phyloP scores from a whole-genome alignment of 139 green algal species.

The Axilococcus clingmanii region DNA sequence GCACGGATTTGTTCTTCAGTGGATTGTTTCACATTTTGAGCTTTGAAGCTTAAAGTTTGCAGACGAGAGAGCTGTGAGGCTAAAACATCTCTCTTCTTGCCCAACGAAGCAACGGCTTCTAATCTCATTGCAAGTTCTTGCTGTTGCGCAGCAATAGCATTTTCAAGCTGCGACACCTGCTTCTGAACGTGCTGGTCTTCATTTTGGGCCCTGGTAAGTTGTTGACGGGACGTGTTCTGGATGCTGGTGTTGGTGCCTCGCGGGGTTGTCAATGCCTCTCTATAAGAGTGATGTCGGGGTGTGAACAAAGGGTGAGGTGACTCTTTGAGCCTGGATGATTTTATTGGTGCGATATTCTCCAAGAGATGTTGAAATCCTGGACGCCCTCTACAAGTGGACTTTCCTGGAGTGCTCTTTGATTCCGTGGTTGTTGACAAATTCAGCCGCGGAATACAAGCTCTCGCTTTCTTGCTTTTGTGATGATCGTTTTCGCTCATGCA shows the following conservation, averaged over 20 bases:
- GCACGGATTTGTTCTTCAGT: too few species aligned
- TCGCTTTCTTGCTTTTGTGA: background rate
- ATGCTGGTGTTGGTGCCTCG: background rate
- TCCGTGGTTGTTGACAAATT: background rate
- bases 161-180: background rate
- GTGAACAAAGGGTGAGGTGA: background rate
- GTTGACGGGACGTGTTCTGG: background rate
- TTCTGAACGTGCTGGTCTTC: background rate
- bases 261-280: slow-evolving; percentile 1
- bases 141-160: background rate
- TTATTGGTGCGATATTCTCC: background rate
- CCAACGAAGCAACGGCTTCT: background rate
- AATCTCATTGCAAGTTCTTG: background rate
- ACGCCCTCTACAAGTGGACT: background rate
- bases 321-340: too few species aligned
- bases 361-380: background rate
- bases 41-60: too few species aligned
- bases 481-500: background rate
- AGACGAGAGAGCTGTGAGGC: background rate
- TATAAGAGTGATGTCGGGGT: background rate
- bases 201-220: background rate
- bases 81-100: background rate
- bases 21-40: too few species aligned
- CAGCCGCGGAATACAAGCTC: background rate
- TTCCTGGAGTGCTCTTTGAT: background rate